Conservation (phyloP, 495 filamentous ascomycete genomes). For the Podospora didyma region DNA sequence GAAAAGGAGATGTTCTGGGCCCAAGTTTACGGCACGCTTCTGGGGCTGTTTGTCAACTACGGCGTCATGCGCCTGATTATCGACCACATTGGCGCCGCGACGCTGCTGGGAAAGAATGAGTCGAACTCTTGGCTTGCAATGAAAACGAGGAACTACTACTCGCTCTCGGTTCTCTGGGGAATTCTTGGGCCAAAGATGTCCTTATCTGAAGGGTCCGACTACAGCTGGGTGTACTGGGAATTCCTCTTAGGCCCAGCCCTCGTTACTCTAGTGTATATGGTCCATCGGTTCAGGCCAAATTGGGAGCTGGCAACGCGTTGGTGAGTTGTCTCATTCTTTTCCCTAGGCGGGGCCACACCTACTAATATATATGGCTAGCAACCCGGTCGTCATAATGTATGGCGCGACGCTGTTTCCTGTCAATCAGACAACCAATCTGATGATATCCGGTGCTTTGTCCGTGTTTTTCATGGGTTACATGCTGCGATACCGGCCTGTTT, state of each 20-base stretch:
- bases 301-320: constrained; percentile 10
- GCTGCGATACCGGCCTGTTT: constrained; percentile 11
- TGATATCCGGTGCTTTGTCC: constrained; percentile 9
- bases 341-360: no score
- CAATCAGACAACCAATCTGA: constrained; percentile 15
- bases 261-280: constrained; percentile 1
- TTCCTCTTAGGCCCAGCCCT: constrained; percentile 13
- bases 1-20: constrained; percentile 33
- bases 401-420: constrained; percentile 15
- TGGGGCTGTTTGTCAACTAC: constrained; percentile 36
- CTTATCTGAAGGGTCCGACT: not conserved
- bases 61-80: constrained; percentile 27
- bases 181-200: constrained; percentile 8
- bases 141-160: constrained; percentile 17
- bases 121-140: constrained; percentile 6
- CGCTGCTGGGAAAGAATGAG: constrained; percentile 3
- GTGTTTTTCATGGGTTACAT: constrained; percentile 18
- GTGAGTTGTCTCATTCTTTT: no score
- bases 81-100: constrained; percentile 5
- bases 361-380: not conserved
- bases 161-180: constrained; percentile 18
- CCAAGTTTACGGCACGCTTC: constrained; percentile 33
- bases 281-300: constrained; percentile 8
- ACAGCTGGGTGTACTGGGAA: constrained; percentile 9
- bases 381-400: constrained; percentile 16